A percentile compares a stretch with the other conserved stretches of the same genome.
phyloP scores from a whole-genome alignment of 805 yeast species.

The Yarrowia bubula region DNA sequence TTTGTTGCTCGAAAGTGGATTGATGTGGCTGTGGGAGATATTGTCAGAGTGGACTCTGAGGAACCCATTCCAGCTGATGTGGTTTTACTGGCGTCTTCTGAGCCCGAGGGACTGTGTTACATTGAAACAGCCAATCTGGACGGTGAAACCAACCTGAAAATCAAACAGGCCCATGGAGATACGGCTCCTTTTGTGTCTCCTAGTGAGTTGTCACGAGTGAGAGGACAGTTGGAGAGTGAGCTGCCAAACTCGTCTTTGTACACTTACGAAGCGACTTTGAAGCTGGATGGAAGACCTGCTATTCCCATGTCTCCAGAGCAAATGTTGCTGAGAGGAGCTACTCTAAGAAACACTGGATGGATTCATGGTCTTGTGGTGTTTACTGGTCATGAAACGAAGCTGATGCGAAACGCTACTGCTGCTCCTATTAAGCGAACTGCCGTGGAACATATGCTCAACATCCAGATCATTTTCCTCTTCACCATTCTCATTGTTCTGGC shows the following conservation, averaged over 20 bases:
- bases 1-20: slow-evolving; percentile 77
- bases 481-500: slow-evolving; percentile 72
- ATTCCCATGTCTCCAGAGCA: slow-evolving; percentile 88
- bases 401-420: slow-evolving; percentile 98
- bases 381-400: slow-evolving; percentile 97
- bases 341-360: slow-evolving; percentile 92
- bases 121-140: slow-evolving; percentile 97
- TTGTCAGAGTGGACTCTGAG: slow-evolving; percentile 78
- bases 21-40: slow-evolving; percentile 85
- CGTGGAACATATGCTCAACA: slow-evolving; percentile 89
- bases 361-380: slow-evolving; percentile 89
- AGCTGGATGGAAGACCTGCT: slow-evolving; percentile 39
- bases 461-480: slow-evolving; percentile 87
- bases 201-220: slow-evolving; percentile 50
- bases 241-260: slow-evolving; percentile 92
- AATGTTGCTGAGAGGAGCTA: slow-evolving; percentile 90
- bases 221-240: slow-evolving; percentile 72
- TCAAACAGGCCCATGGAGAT: slow-evolving; percentile 81
- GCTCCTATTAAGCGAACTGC: slow-evolving; percentile 97
- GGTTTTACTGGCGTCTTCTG: slow-evolving; percentile 81
- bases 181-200: slow-evolving; percentile 73
- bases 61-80: slow-evolving; percentile 95
- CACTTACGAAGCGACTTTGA: slow-evolving; percentile 88
- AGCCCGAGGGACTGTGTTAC: slow-evolving; percentile 96
- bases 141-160: slow-evolving; percentile 95